phyloP scores from a whole-genome alignment of 1,284 basidiomycete species.

The Ganoderma boninense region DNA sequence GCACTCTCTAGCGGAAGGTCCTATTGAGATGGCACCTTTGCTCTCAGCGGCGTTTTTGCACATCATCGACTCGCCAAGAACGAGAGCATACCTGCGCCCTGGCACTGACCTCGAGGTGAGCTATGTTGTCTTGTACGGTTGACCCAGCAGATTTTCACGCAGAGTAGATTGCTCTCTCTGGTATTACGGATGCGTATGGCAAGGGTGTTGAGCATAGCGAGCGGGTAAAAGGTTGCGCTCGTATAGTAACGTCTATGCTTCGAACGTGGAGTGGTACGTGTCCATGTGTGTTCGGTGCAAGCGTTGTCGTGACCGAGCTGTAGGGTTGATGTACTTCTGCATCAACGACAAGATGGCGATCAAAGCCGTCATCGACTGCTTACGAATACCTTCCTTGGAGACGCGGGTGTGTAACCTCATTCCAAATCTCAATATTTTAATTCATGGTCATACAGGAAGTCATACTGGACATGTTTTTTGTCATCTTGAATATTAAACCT shows the following conservation, averaged over 20 bases:
- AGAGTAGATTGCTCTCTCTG: slow-evolving; percentile 80
- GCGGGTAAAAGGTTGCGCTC: slow-evolving; percentile 79
- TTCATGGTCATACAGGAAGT: slow-evolving; percentile 69
- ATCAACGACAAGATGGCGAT: slow-evolving; percentile 90
- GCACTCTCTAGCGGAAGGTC: slow-evolving; percentile 88
- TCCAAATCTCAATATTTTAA: background rate
- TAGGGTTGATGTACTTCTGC: slow-evolving; percentile 94
- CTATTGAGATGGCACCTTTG: slow-evolving; percentile 84
- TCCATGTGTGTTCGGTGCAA: background rate
- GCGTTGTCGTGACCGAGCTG: background rate
- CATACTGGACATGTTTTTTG: slow-evolving; percentile 93
- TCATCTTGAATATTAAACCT: slow-evolving; percentile 90
- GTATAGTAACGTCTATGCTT: slow-evolving; percentile 85
- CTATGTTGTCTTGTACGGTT: slow-evolving; percentile 11
- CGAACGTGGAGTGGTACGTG: slow-evolving; percentile 92
- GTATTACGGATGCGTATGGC: slow-evolving; percentile 91
- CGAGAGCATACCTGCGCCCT: slow-evolving; percentile 80
- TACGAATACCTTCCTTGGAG: slow-evolving; percentile 89
- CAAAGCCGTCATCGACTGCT: slow-evolving; percentile 83
- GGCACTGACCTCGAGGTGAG: slow-evolving; percentile 91
- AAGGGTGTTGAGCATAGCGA: slow-evolving; percentile 82
- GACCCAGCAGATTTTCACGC: slow-evolving; percentile 27
- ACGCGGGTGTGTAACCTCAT: slow-evolving; percentile 68
- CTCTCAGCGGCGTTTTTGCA: slow-evolving; percentile 88
- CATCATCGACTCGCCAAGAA: slow-evolving; percentile 87